phyloP scores from a whole-genome alignment of 306 rosid species.

The Neltuma alba region DNA sequence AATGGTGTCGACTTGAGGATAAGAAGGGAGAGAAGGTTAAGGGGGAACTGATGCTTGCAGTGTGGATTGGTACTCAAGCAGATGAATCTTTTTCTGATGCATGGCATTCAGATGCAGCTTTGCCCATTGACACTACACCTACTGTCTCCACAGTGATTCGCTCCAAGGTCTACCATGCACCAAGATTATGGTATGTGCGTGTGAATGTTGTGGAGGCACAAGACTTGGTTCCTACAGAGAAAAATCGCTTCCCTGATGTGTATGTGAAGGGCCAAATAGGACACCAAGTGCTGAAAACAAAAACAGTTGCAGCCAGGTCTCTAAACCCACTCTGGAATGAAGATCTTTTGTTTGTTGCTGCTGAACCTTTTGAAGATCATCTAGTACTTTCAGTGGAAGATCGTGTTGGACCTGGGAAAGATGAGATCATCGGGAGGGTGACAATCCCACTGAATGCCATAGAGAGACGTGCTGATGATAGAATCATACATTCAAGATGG shows the following conservation, averaged over 20 bases:
- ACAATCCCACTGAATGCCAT: slow-evolving; percentile 37
- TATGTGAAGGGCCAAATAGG: slow-evolving; percentile 55
- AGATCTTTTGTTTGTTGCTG: slow-evolving; percentile 54
- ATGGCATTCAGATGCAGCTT: slow-evolving; percentile 66
- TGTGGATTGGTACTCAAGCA: slow-evolving; percentile 96
- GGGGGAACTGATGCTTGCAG: slow-evolving; percentile 90
- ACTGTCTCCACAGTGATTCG: slow-evolving; percentile 2
- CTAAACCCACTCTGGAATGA: slow-evolving; percentile 51
- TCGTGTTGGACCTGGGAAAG: slow-evolving; percentile 51
- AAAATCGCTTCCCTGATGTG: slow-evolving; percentile 47
- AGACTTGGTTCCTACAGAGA: slow-evolving; percentile 50
- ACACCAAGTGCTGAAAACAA: slow-evolving; percentile 54
- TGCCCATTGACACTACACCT: slow-evolving; percentile 12
- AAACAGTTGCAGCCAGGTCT: slow-evolving; percentile 47
- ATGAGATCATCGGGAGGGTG: slow-evolving; percentile 48
- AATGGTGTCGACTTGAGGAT: slow-evolving; percentile 80
- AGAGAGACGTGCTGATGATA: slow-evolving; percentile 48
- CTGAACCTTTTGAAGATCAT: slow-evolving; percentile 58
- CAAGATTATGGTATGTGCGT: slow-evolving; percentile 16
- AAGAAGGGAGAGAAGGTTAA: slow-evolving; percentile 76
- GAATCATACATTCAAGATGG: slow-evolving; percentile 50
- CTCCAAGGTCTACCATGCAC: slow-evolving; percentile 25
- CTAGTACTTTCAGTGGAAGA: slow-evolving; percentile 52
- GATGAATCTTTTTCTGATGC: slow-evolving; percentile 91
- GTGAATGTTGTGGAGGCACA: slow-evolving; percentile 46